Evolutionary conservation across 169 alveolate genomes (phyloP), one percentile per base, ranked within the genome.

Genomic region (Eimeria necatrix): DNA sequence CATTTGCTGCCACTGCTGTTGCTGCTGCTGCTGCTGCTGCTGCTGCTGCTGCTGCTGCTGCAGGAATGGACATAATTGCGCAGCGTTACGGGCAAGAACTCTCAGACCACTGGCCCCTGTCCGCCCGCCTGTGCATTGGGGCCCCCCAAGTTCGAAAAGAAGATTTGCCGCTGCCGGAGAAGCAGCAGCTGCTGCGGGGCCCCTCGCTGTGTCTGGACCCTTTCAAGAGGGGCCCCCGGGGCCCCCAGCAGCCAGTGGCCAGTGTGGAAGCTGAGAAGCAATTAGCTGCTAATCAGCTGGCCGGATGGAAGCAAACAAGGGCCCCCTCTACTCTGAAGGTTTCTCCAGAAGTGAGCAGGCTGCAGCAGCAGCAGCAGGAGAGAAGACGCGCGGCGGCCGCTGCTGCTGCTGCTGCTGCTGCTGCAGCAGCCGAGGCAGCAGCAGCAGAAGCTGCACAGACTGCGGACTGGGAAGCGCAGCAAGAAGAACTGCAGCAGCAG

Each of bases 51-150:
- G 71, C 41, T 41, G 48, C 64, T 46, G 51, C n/a, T 73, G 12
- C 81, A 93, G 95, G 95, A 18, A 93, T 93, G 95, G 93, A 93
- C 56, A 93, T 93, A 7, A 76, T 93, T 6, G 90, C 92, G 46
- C 95, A 93, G 81, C 20, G 48, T 16, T 76, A 59, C 12, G 95
- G 93, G 5, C 20, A 24, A 10, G 95, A 93, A 71, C 22, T 93
- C 4, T 93, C 95, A 1, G 95, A 93, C 68, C 95, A 93, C 81
- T 93, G 95, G 95, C 95, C 95, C 4, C 93, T 93, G 20, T 59
- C 88, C 1, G 95, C 95, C 24, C 93, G 93, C 24, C 32, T 87
- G 22, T 59, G 73, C 51, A 16, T 87, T 8, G 93, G 93, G 9
- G 52, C 68, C 32, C 93, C 93, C 4, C 18, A 46, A 4, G 51